Base-by-base conservation (phyloP, 139 green algal genomes). In the Chlorella sp. region DNA sequence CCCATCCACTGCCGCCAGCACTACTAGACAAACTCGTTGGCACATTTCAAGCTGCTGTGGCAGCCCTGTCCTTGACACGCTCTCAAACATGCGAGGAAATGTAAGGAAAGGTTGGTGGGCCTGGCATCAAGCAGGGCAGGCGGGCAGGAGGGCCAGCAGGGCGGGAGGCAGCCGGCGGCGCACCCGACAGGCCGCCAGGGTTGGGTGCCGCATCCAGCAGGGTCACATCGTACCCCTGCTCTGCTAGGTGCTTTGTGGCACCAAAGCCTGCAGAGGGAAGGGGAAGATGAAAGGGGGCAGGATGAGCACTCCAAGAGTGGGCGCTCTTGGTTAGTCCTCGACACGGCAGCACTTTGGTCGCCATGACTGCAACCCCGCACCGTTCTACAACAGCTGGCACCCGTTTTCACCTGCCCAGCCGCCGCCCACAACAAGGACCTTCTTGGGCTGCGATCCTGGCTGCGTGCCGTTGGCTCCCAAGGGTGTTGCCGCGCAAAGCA, bases 221-320 rank as follows among this genome's bases (percentile, higher is more conserved):
- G 21, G 64, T 71, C 64, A 71, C 64, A 28, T 71, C 22, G 64
- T 71, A 71, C 21, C 64, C 64, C 64, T 71, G 64, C 77, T 96
- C 85, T 3, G 92, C 60, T 22, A 99, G 92, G 91, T 97, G 95
- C 91, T 97, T 97, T 32, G 96, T 95, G 57, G 97, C 97, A 19
- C 96, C 97, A 92, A 99, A 98, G 14, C 96, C 95, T 95, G 66
- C 30, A 68, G 82, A 18, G 57, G 82, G 21, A 48, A 26, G 5
- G n/a, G n/a, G 15, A n/a, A 15, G 24, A 39, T 2, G 4, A 12
- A 30, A 39, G 12, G 32, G 26, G 73, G 73, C 22, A 1, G 19
- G 15, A 79, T 32, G 22, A 16, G 64, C 21, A 28, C 64, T 71
- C 2, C 64, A 71, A 14, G 11, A 71, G 64, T 32, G 11, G 48